Base-by-base conservation (phyloP, 768 basidiomycete genomes). In the Panellus pusillus region DNA sequence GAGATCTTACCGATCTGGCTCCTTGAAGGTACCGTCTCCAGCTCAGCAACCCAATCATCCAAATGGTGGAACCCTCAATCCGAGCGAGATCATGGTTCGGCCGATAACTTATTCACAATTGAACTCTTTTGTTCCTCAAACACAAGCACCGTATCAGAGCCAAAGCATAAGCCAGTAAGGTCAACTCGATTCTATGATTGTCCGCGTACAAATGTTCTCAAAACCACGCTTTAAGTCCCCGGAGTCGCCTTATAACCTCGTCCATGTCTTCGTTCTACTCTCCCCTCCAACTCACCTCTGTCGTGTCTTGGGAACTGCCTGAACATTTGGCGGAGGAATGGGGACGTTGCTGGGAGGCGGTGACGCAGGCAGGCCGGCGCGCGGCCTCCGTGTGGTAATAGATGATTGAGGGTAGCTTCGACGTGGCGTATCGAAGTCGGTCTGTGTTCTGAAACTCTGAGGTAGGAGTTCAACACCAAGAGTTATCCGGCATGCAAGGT, bases 61-160 rank as follows among this genome's bases (percentile, higher is more conserved):
- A 4, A 20, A 50, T 5, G 47, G 40, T 12, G 44, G 31, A 5
- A 43, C 49, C 6, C n/a, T 50, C 2, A 44, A 56, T 36, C 55
- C 54, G 3, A 36, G 13, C 17, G 27, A 35, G 14, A 35, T 32
- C 4, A 14, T 60, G 9, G 47, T 44, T 12, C 44, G 50, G 18
- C 35, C 55, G 2, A 31, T 19, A 39, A 24, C 31, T 15, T n/a
- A 42, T 17, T 46, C 40, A 19, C 44, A 44, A 41, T 14, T 39
- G 3, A 2, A 38, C 17, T 31, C 57, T 6, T n/a, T 56, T 35
- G 38, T 60, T 15, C 20, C 41, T 20, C 80, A 77, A 58, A 81
- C 81, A 2, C 82, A 84, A 61, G 80, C 81, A 27, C 77, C 78
- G 4, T 83, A 82, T 56, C 65, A 69, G 37, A 82, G 81, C 58